Evolutionary conservation across 2,329 filamentous ascomycete species (phyloP).

Genomic region (Talaromyces marneffei): DNA sequence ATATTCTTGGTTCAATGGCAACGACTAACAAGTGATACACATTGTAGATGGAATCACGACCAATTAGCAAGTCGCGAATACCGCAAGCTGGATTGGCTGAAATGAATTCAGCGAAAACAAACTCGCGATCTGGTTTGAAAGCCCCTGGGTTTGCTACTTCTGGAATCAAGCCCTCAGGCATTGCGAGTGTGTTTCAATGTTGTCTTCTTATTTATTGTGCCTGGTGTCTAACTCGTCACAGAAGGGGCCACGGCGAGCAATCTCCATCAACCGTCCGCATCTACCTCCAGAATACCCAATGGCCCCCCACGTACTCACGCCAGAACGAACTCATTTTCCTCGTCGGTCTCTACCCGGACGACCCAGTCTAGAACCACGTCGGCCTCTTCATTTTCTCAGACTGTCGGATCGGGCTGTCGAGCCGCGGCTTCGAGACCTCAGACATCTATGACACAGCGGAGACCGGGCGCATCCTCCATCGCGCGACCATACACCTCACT

Average conservation of each 20-base stretch:
- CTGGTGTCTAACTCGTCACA: slow-evolving; percentile 4
- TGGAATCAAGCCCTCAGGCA: slow-evolving; percentile 30
- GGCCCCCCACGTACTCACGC: slow-evolving; percentile 40
- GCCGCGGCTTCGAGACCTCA: slow-evolving; percentile 48
- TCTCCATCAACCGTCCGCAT: slow-evolving; percentile 20
- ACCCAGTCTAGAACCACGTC: slow-evolving; percentile 40
- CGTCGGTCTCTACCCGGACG: slow-evolving; percentile 33
- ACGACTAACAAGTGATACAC: background rate
- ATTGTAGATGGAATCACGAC: slow-evolving; percentile 23
- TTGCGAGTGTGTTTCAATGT: slow-evolving; percentile 3
- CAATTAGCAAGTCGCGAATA: slow-evolving; percentile 26
- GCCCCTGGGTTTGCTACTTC: slow-evolving; percentile 45
- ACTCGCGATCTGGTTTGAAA: slow-evolving; percentile 45
- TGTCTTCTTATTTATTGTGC: background rate
- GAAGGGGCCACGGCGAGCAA: background rate
- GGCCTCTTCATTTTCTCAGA: slow-evolving; percentile 51
- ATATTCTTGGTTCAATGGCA: background rate
- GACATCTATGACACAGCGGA: slow-evolving; percentile 49
- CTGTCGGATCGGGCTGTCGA: slow-evolving; percentile 50
- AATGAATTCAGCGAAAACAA: slow-evolving; percentile 48
- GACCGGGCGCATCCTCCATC: slow-evolving; percentile 40
- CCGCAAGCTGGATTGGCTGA: slow-evolving; percentile 41
- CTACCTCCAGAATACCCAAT: slow-evolving; percentile 28
- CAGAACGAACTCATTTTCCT: slow-evolving; percentile 31
- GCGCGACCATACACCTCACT: slow-evolving; percentile 39